Evolutionary conservation across 2,329 filamentous ascomycete genomes (phyloP).

Genomic region (Phyllosticta capitalensis): DNA sequence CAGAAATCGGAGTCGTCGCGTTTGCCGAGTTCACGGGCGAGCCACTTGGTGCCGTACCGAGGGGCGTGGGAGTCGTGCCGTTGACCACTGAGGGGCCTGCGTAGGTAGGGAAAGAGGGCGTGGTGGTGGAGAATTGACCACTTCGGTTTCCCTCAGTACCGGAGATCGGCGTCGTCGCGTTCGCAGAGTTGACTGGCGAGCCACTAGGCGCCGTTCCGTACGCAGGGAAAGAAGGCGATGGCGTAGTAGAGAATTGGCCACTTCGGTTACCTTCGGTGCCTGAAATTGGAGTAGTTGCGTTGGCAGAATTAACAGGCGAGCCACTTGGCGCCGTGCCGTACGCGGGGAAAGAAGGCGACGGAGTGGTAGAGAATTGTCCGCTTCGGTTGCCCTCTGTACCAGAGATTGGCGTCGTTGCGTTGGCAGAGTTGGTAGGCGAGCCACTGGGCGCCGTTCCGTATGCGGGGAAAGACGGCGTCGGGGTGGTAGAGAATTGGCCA

Average conservation of each 20-base stretch:
- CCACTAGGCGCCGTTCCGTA: conserved; percentile 1
- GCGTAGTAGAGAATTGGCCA: not conserved
- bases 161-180: not conserved
- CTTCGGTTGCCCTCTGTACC: not conserved
- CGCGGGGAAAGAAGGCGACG: not conserved
- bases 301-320: not conserved
- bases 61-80: not conserved
- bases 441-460: conserved; percentile 9
- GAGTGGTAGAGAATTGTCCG: not conserved
- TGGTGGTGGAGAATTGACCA: not conserved
- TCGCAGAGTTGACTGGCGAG: not conserved
- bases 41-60: not conserved
- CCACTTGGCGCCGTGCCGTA: not conserved
- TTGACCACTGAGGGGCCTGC: not conserved
- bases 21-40: not conserved
- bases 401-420: conserved; percentile 14
- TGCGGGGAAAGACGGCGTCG: not conserved
- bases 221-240: not conserved
- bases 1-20: not conserved
- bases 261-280: not conserved
- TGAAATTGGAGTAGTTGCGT: not conserved
- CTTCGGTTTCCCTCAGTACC: not conserved
- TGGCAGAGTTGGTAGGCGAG: conserved; percentile 12
- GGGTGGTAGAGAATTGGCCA: conserved; percentile 1
- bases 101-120: not conserved